phyloP scores from a whole-genome alignment of 2,329 filamentous ascomycete genomes.

The Grosmannia clavigera region DNA sequence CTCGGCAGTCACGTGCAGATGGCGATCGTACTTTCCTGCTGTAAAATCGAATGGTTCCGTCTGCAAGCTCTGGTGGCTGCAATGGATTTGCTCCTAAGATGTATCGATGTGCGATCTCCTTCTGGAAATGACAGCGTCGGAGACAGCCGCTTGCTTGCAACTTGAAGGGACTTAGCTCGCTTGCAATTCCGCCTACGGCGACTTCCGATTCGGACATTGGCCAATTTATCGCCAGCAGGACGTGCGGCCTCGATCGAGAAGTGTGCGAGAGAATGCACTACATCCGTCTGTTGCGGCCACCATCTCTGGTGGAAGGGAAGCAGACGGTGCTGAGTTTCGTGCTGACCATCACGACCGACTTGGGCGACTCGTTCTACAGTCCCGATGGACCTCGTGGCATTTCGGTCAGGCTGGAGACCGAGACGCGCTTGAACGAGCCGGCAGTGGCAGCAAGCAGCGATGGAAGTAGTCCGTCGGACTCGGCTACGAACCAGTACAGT shows the following conservation, averaged over 20 bases:
- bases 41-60: no score
- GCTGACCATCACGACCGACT: slow-evolving; percentile 44
- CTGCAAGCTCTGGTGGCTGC: no score
- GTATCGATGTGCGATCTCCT: not conserved
- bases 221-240: not conserved
- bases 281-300: slow-evolving; percentile 39
- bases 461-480: not conserved
- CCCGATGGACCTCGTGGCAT: slow-evolving; percentile 32
- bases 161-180: not conserved
- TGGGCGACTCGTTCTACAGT: slow-evolving; percentile 42
- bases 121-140: not conserved
- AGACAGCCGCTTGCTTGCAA: not conserved
- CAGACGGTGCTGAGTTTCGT: slow-evolving; percentile 28
- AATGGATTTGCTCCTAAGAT: no score
- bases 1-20: no score
- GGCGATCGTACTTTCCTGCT: no score
- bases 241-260: not conserved
- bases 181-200: not conserved
- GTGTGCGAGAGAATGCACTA: slow-evolving; percentile 36
- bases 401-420: slow-evolving; percentile 16
- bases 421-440: not conserved
- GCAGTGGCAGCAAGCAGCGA: not conserved
- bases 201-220: not conserved
- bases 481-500: no score
- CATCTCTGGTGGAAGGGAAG: slow-evolving; percentile 21